Evolutionary conservation across 2,329 filamentous ascomycete genomes (phyloP).

Genomic region (Byssothecium circinans): DNA sequence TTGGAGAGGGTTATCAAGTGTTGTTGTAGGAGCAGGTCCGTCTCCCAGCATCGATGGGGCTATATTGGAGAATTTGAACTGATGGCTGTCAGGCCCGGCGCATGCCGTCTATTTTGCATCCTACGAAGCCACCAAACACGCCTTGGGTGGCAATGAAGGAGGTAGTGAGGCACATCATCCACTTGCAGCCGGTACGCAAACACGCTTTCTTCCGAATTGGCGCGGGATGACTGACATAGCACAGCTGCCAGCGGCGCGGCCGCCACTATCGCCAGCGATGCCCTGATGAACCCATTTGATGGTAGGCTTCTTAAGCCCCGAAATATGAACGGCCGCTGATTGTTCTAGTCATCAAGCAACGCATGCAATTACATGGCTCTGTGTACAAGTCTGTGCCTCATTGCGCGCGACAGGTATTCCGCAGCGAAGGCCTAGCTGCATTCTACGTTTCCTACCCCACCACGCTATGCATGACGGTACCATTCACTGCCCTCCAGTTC

Average conservation of each 20-base stretch:
- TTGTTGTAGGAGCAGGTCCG: constrained; percentile 87
- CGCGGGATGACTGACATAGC: constrained; percentile 38
- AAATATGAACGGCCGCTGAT: constrained; percentile 19
- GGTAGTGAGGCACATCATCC: constrained; percentile 90
- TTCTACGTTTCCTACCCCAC: constrained; percentile 99
- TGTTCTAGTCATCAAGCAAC: constrained; percentile 88
- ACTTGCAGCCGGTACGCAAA: constrained; percentile 75
- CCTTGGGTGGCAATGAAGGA: constrained; percentile 87
- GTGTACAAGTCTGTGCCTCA: constrained; percentile 83
- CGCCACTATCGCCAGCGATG: constrained; percentile 95
- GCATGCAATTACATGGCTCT: constrained; percentile 98
- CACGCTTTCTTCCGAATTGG: neutral
- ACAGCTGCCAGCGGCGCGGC: constrained; percentile 88
- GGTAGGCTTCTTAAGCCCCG: constrained; percentile 58
- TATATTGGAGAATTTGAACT: constrained; percentile 15
- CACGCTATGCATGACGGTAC: constrained; percentile 96
- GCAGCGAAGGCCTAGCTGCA: constrained; percentile 80
- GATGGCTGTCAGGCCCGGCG: constrained; percentile 70
- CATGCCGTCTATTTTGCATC: constrained; percentile 98
- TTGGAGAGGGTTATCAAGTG: constrained; percentile 96
- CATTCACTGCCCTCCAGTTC: constrained; percentile 95
- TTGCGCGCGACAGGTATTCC: constrained; percentile 86
- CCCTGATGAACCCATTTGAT: constrained; percentile 99
- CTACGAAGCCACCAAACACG: constrained; percentile 94
- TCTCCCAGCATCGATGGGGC: too few relatives aligned